Base-by-base conservation (phyloP, 768 basidiomycete genomes). In the Chalciporus piperatus region DNA sequence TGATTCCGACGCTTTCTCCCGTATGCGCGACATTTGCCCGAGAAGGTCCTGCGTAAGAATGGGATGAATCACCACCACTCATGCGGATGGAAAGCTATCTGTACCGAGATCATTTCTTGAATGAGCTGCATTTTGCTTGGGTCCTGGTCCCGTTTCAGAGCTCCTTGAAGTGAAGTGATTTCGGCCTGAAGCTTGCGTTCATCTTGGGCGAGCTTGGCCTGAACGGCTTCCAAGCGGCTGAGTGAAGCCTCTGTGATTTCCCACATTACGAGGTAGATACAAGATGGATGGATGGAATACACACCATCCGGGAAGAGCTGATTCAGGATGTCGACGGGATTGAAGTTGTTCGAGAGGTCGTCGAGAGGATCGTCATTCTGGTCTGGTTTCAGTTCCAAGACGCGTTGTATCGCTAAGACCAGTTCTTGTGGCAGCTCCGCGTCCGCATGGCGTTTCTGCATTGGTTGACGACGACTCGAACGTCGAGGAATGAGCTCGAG, bases 1-100 rank as follows among this genome's bases (percentile, higher is more conserved):
- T 3, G 92, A 94, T 66, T 99, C 97, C 1, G 92, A 90, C 0
- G 96, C 94, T 65, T 98, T 98, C 71, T 98, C 94, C 40, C 93
- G 82, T 58, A 98, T 97, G 50, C 89, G 87, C 33, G 89, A 94
- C 84, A 98, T 96, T 73, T 98, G 96, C 23, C 88, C 85, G 43
- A 98, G 79, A 14, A 98, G 77, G 63, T 97, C 94, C 95, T 98
- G 63, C 11, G 41, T 38, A 50, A 6, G 20, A 27, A 42, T 23
- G 45, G 37, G 48, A 50, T 63, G 37, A 55, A 47, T 17, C 43
- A 52, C 27, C 16, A 27, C 37, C 13, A 19, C 11, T 11, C 40
- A 13, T 35, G 44, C 25, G 19, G 30, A 55, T 42, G 3, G 16
- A 48, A 40, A 19, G 8, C 1, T 23, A 20, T 11, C 65, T 82